Conservation (phyloP, 1,139 yeast genomes). For the Debaryomyces subglobosus region DNA sequence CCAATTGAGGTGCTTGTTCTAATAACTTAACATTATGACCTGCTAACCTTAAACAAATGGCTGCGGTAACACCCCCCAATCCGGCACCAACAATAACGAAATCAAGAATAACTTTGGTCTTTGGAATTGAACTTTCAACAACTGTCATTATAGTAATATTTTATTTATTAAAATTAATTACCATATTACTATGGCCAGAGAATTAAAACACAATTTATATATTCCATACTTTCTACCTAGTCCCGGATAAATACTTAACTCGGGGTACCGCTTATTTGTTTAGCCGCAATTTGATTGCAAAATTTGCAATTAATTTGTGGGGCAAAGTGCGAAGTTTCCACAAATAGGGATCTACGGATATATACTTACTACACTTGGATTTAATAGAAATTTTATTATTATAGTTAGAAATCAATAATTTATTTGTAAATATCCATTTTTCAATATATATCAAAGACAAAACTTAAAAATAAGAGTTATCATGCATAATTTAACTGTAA, state of each 20-base stretch:
- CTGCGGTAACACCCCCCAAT: slow-evolving; percentile 40
- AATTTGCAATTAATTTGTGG: not conserved
- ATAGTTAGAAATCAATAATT: not conserved
- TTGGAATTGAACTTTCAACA: slow-evolving; percentile 2
- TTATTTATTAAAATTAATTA: not conserved
- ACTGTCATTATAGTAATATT: slow-evolving; percentile 6
- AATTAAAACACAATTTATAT: not conserved
- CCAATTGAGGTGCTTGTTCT: slow-evolving; percentile 33
- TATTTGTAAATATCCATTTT: slow-evolving; percentile 2
- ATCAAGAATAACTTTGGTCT: slow-evolving; percentile 13
- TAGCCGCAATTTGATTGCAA: not conserved
- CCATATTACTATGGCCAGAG: not conserved
- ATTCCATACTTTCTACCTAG: not conserved
- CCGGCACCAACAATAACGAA: slow-evolving; percentile 39
- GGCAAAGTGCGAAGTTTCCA: not conserved
- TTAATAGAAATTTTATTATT: not conserved
- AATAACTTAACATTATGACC: slow-evolving; percentile 37
- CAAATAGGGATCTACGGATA: not conserved
- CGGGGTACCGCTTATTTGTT: not conserved
- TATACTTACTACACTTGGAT: not conserved
- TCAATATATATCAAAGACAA: slow-evolving; percentile 6
- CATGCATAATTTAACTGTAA: slow-evolving; percentile 5
- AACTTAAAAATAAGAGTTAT: slow-evolving; percentile 2
- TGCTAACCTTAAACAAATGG: slow-evolving; percentile 31
- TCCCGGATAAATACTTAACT: not conserved